Evolutionary conservation across 768 basidiomycete species (phyloP).

Genomic region (Russula virescens): DNA sequence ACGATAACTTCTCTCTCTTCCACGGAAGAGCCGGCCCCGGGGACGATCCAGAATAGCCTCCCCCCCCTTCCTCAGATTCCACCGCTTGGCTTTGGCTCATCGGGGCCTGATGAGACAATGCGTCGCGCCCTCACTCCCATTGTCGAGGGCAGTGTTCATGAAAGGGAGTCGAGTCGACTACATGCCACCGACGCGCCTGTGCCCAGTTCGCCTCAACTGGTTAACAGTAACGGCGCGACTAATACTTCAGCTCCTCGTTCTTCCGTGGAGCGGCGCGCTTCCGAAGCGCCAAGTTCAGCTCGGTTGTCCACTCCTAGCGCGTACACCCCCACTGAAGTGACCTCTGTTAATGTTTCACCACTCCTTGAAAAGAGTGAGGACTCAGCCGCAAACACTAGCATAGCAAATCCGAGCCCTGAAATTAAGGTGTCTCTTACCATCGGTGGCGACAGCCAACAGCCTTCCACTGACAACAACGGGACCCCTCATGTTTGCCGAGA

Average conservation of each 20-base stretch:
- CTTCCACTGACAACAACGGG: not conserved
- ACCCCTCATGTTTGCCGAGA: not conserved
- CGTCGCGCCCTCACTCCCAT: slow-evolving; percentile 45
- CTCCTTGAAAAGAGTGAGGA: not conserved
- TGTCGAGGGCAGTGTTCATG: slow-evolving; percentile 43
- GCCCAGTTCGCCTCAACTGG: not conserved
- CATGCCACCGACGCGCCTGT: not conserved
- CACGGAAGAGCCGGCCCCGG: not conserved
- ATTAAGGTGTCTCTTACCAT: not conserved
- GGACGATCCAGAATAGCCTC: not conserved
- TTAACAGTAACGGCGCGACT: not conserved
- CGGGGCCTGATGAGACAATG: slow-evolving; percentile 3
- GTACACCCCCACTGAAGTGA: slow-evolving; percentile 2
- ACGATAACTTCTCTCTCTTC: slow-evolving; percentile 16
- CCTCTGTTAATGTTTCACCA: not conserved
- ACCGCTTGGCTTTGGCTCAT: slow-evolving; percentile 45
- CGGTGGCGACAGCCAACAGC: not conserved
- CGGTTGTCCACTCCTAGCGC: slow-evolving; percentile 5
- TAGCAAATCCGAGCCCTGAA: not conserved
- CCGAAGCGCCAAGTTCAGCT: not conserved
- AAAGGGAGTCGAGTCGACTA: slow-evolving; percentile 13
- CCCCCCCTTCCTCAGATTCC: slow-evolving; percentile 48
- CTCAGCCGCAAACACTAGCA: not conserved
- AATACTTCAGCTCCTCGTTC: not conserved
- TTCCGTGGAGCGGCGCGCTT: not conserved